Base-by-base conservation (phyloP, 176 grass and related monocot genomes). In the Coix lacrymajobi region DNA sequence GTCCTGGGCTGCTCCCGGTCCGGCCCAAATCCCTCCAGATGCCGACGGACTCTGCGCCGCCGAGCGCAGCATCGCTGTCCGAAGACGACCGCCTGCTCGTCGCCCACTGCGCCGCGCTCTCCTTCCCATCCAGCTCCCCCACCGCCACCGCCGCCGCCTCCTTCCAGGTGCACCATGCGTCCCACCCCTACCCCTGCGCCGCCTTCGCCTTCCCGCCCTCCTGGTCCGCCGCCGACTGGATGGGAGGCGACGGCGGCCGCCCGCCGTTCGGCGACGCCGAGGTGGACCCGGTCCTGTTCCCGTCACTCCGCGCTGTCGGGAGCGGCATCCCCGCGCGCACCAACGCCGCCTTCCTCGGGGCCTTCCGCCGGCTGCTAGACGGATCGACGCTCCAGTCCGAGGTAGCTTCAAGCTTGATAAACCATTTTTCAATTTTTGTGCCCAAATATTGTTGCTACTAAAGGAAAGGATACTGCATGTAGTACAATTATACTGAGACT, bases 281-380 rank as follows among this genome's bases (percentile, higher is more conserved):
- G 85, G 89, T 98, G 31, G 92, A 98, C 49, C 71, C 92, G 2
- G 20, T 75, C 24, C 62, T 98, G 61, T 98, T 95, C 73, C 90
- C 96, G 65, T 98, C 90, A 24, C 89, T 95, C 66, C 93, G 69
- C 41, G 87, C 86, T 60, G 78, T 98, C 71, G 96, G 90, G 36
- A 88, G 82, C 79, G 92, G 89, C 65, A 45, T 89, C 43, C 82
- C 83, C 28, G 96, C 87, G 40, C 86, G 86, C 16, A 89, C 78
- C 74, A 98, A 92, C 69, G 82, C 84, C 11, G 90, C 87, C 12
- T 98, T 98, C 78, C 75, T 98, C 41, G 73, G 65, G 17, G 77
- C 90, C 37, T 98, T 98, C 86, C 57, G 82, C 16, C 82, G 72
- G 39, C 41, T 93, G 57, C 88, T 91, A 64, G 81, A 76, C 13